Base-by-base conservation (phyloP, 768 basidiomycete genomes). In the Suillus hirtellus region DNA sequence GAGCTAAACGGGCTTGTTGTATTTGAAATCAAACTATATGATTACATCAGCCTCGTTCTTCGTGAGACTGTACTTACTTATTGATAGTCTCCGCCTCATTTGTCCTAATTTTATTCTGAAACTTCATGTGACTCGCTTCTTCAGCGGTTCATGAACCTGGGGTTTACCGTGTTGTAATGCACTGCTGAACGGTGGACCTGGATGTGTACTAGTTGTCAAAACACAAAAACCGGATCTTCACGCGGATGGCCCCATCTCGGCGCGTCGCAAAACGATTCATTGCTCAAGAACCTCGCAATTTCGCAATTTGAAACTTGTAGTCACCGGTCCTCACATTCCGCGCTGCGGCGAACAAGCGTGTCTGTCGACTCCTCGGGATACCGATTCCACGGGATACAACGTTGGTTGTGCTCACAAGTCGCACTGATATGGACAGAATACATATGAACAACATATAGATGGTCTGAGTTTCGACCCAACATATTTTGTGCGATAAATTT, bases 1-100 rank as follows among this genome's bases (percentile, higher is more conserved):
- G 82, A 82, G 81, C 82, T 82, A 82, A 82, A 72, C 78, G 80
- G 81, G 81, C 81, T 40, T 40, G 2, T 12, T 0, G 6, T 1
- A 19, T 0, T 10, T 5, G 2, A 19, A 34, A 11, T 2, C 0
- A 17, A 9, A 50, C 9, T 50, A 27, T 15, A 17, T 1, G 0
- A 0, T 52, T 1, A 10, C 2, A 10, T 27, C 31, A 10, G 4
- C 27, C 4, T 5, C 0, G 4, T 9, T 50, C 8, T 15, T 3
- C 17, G 17, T 8, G 17, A 43, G 31, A 31, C 5, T 31, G 5
- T 31, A 31, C 31, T 31, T 31, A 31, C 31, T 31, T 31, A 31
- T 31, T 6, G 31, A 31, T 31, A 31, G 31, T 31, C 40, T 5
- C 44, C 44, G 1, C n/a, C 44, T 46, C 44, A 12, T 46, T 46